A percentile compares a stretch with the other conserved stretches of the same genome.
Conservation (phyloP, 2,329 filamentous ascomycete species). For the Alternaria angustiovoidea region DNA sequence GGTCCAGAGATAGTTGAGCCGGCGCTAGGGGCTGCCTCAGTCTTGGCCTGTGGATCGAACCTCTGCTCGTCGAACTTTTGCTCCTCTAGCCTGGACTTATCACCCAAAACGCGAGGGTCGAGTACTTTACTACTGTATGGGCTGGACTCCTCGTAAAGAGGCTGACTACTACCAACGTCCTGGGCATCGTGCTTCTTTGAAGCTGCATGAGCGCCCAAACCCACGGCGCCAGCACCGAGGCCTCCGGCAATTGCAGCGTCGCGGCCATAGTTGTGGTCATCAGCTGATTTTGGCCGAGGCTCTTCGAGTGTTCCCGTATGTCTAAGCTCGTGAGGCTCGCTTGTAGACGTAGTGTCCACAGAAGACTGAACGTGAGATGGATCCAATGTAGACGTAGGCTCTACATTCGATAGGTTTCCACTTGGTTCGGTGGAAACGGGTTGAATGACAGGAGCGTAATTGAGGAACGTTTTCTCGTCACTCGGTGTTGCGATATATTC, state of each 20-base stretch:
- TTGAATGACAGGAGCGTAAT: constrained; percentile 17
- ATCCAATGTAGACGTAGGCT: constrained; percentile 1
- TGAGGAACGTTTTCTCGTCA: constrained; percentile 39
- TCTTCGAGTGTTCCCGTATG: constrained; percentile 36
- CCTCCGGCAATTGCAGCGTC: constrained; percentile 40
- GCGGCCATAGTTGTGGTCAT: constrained; percentile 35
- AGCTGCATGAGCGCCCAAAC: constrained; percentile 29
- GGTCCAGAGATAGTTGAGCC: constrained; percentile 19
- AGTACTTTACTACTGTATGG: constrained; percentile 38
- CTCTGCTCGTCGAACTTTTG: constrained; percentile 32
- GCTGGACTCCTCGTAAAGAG: constrained; percentile 27
- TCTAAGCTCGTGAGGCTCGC: constrained; percentile 28
- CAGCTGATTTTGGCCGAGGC: constrained; percentile 24
- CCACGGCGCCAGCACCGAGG: constrained; percentile 34
- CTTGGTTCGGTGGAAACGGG: constrained; percentile 2
- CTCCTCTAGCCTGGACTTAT: constrained; percentile 22
- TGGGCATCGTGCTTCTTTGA: constrained; percentile 23
- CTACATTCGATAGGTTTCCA: background rate
- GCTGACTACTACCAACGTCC: constrained; percentile 17
- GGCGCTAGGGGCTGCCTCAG: constrained; percentile 9
- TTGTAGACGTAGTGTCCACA: background rate
- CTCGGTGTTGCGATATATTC: constrained; percentile 43
- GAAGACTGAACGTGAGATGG: constrained; percentile 1
- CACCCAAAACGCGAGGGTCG: constrained; percentile 39
- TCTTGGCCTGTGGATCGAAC: constrained; percentile 28